These are phyloP conservation scores for Cystofilobasidium macerans DNA, from an alignment of 768 basidiomycete species.

Conservation along the genomic window DNA sequence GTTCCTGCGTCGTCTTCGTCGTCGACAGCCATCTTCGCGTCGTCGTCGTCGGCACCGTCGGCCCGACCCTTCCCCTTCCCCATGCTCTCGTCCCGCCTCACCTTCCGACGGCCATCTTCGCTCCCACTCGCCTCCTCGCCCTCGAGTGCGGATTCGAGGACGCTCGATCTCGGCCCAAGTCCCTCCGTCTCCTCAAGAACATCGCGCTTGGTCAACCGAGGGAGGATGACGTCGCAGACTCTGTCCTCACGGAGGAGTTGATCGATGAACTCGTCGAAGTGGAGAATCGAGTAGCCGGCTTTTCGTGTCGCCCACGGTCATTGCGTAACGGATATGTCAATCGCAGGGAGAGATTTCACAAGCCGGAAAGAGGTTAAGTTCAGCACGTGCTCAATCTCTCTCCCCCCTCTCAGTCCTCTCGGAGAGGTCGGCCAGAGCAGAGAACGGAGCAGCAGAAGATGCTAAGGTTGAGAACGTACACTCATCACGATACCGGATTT, in stretches of 20 bases:
- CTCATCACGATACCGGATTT: slow-evolving; percentile 68
- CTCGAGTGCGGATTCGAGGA: slow-evolving; percentile 43
- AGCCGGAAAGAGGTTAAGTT: too few relatives aligned
- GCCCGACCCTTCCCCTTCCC: slow-evolving; percentile 12
- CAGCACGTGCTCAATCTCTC: too few relatives aligned
- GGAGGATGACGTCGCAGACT: slow-evolving; percentile 92
- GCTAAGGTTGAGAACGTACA: slow-evolving; percentile 44
- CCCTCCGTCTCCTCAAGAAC: slow-evolving; percentile 88
- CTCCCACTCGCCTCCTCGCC: neutral
- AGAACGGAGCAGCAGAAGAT: neutral
- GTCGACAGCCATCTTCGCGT: slow-evolving; percentile 5
- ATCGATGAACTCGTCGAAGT: slow-evolving; percentile 87
- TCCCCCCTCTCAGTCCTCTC: too few relatives aligned
- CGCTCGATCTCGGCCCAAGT: slow-evolving; percentile 70
- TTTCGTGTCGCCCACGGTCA: neutral
- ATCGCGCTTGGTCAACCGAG: slow-evolving; percentile 71
- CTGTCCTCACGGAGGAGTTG: slow-evolving; percentile 73
- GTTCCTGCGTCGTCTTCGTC: neutral
- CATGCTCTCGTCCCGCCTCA: neutral
- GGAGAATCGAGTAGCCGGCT: slow-evolving; percentile 78
- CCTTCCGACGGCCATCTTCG: neutral
- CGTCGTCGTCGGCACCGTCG: slow-evolving; percentile 1
- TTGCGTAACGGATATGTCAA: too few relatives aligned
- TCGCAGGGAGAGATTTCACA: too few relatives aligned
- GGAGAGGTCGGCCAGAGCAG: too few relatives aligned